Conservation (phyloP, 371 early-diverging fungal species). For the Lichtheimia hyalospora region DNA sequence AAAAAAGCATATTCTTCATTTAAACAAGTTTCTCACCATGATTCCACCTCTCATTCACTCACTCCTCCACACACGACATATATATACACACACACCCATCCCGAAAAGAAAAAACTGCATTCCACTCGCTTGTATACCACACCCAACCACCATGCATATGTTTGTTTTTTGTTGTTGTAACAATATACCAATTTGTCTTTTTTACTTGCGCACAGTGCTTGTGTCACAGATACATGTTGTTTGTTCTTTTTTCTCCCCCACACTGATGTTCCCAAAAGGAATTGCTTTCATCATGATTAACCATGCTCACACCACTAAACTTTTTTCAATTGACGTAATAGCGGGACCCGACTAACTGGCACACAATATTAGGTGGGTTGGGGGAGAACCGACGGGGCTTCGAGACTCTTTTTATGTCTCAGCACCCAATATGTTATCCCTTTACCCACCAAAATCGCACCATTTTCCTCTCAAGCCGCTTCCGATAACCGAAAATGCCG, state of each 20-base stretch:
- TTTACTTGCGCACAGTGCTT: neutral
- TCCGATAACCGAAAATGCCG: neutral
- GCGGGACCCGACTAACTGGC: too few relatives aligned
- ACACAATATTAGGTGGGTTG: too few relatives aligned
- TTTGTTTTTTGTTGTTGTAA: slow-evolving; percentile 2
- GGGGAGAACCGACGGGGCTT: too few relatives aligned
- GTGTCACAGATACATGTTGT: too few relatives aligned
- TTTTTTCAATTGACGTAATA: too few relatives aligned
- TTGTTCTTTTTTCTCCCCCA: neutral
- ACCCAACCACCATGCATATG: too few relatives aligned
- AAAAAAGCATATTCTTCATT: slow-evolving; percentile 5
- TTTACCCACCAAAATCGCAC: neutral
- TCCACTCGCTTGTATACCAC: neutral
- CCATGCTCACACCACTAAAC: too few relatives aligned
- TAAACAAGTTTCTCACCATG: neutral
- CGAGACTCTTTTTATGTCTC: too few relatives aligned
- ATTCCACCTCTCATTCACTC: neutral
- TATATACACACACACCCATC: neutral
- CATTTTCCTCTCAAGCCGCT: neutral
- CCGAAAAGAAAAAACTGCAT: neutral
- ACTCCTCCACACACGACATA: neutral
- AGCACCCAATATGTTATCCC: neutral
- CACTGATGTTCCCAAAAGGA: neutral
- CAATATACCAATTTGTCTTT: neutral
- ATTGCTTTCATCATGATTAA: too few relatives aligned